These are phyloP conservation scores for Stropharia rugosoannulata DNA, from an alignment of 768 basidiomycete species.

Conservation along the genomic window DNA sequence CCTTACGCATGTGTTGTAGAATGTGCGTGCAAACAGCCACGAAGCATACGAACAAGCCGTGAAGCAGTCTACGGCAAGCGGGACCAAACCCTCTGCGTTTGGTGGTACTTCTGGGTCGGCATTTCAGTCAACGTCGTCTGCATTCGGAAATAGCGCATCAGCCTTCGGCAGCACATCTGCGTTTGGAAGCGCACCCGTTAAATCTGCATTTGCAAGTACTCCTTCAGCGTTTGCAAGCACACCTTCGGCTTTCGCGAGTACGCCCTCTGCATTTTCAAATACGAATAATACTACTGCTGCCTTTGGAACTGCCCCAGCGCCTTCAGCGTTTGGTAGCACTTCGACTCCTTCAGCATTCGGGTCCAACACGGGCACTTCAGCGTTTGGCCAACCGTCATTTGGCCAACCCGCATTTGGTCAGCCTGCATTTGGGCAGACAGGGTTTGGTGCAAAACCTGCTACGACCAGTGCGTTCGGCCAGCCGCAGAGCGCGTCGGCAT, in stretches of 20 bases:
- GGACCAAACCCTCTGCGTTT: constrained; percentile 25
- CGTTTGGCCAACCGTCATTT: constrained; percentile 13
- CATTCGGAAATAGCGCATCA: constrained; percentile 14
- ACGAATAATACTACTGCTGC: constrained; percentile 21
- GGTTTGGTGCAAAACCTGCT: constrained; percentile 9
- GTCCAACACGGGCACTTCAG: background rate
- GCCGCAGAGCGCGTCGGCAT: constrained; percentile 23
- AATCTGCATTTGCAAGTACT: constrained; percentile 38
- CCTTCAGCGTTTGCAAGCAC: constrained; percentile 12
- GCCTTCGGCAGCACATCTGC: constrained; percentile 25
- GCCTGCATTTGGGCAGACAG: constrained; percentile 27
- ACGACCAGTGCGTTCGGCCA: constrained; percentile 33
- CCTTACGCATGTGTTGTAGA: constrained; percentile 24
- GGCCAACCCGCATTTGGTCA: constrained; percentile 24
- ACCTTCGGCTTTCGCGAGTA: background rate
- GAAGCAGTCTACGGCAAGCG: constrained; percentile 34
- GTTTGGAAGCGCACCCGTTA: constrained; percentile 30
- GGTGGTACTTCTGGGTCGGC: constrained; percentile 14
- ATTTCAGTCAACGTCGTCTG: constrained; percentile 12
- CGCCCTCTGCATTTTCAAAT: background rate
- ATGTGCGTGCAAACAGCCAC: constrained; percentile 45
- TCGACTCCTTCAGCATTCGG: constrained; percentile 1
- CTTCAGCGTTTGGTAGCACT: constrained; percentile 5
- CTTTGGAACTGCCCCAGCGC: constrained; percentile 32
- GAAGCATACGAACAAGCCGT: constrained; percentile 54